These are phyloP conservation scores for Trichoderma semiorbis DNA, from an alignment of 2,329 filamentous ascomycete species.

Conservation along the genomic window DNA sequence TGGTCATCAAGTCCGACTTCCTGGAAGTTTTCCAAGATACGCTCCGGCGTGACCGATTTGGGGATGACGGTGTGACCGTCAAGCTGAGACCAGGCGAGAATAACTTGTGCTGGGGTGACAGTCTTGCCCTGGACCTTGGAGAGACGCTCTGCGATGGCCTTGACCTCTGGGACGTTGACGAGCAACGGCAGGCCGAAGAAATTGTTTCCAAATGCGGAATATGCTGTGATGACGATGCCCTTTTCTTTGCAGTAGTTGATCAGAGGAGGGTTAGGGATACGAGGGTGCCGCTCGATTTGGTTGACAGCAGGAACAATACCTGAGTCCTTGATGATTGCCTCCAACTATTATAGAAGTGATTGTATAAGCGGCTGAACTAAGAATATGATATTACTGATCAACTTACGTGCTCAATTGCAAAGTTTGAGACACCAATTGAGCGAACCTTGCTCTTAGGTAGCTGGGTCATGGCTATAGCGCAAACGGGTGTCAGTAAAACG, in stretches of 20 bases:
- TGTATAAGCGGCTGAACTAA: neutral
- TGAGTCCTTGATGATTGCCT: conserved; percentile 53
- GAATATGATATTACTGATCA: too few relatives aligned
- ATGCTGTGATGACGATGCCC: conserved; percentile 62
- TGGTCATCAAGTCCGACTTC: conserved; percentile 58
- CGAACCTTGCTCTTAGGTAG: conserved; percentile 59
- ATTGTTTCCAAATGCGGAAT: conserved; percentile 55
- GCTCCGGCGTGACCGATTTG: conserved; percentile 65
- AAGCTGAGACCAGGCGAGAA: conserved; percentile 56
- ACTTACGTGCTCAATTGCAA: conserved; percentile 39
- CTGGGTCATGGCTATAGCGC: conserved; percentile 44
- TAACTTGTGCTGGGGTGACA: conserved; percentile 42
- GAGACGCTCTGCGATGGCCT: conserved; percentile 51
- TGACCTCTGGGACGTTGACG: conserved; percentile 54
- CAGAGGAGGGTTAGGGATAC: conserved; percentile 54
- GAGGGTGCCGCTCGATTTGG: conserved; percentile 67
- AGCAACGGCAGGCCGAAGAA: conserved; percentile 44
- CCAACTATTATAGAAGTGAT: conserved; percentile 47
- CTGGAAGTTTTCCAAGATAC: conserved; percentile 68
- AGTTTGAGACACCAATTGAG: conserved; percentile 72
- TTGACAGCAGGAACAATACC: conserved; percentile 60
- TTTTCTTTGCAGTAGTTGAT: conserved; percentile 59
- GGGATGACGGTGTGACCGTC: conserved; percentile 69
- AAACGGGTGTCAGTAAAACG: neutral
- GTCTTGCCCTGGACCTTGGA: conserved; percentile 32